Evolutionary conservation across 1,284 basidiomycete genomes (phyloP).

Genomic region (Papiliotrema laurentii): DNA sequence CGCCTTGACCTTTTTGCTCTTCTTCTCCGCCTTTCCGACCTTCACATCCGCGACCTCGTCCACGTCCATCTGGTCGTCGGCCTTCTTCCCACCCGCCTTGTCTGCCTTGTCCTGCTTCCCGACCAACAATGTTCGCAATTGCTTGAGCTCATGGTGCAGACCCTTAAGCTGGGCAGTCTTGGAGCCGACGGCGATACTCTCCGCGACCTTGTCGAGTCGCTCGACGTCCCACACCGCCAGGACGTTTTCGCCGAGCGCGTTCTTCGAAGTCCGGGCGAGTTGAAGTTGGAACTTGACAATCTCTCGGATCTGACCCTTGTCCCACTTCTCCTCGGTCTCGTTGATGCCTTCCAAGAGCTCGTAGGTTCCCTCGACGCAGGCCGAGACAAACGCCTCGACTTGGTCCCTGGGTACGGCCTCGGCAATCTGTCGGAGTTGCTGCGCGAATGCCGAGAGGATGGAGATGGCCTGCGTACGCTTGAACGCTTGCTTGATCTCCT

Average conservation of each 20-base stretch:
- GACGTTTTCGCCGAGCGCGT: conserved; percentile 40
- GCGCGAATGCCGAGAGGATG: conserved; percentile 64
- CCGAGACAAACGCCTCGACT: conserved; percentile 54
- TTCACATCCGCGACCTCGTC: conserved; percentile 2
- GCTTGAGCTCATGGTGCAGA: conserved; percentile 54
- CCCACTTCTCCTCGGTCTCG: conserved; percentile 48
- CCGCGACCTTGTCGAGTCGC: conserved; percentile 48
- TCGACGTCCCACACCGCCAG: conserved; percentile 51
- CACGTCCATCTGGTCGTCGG: conserved; percentile 4
- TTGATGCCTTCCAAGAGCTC: conserved; percentile 55
- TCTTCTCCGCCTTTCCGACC: conserved; percentile 10
- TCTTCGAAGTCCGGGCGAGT: conserved; percentile 62
- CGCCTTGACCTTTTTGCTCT: conserved; percentile 15
- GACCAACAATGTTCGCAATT: conserved; percentile 47
- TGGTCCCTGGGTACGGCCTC: conserved; percentile 45
- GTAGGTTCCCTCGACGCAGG: conserved; percentile 56
- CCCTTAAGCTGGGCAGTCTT: conserved; percentile 53
- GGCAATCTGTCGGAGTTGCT: conserved; percentile 57
- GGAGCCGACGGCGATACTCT: conserved; percentile 47
- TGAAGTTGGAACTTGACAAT: conserved; percentile 67
- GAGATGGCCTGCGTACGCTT: conserved; percentile 69
- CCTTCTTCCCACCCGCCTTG: conserved; percentile 1
- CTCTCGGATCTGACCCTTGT: conserved; percentile 70
- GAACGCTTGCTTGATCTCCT: conserved; percentile 64
- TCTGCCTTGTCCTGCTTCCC: conserved; percentile 39